Percentiles rank a stretch among this genome's conserved stretches.
phyloP scores from a whole-genome alignment of 2,329 filamentous ascomycete species.

The Fonsecaea monophora region DNA sequence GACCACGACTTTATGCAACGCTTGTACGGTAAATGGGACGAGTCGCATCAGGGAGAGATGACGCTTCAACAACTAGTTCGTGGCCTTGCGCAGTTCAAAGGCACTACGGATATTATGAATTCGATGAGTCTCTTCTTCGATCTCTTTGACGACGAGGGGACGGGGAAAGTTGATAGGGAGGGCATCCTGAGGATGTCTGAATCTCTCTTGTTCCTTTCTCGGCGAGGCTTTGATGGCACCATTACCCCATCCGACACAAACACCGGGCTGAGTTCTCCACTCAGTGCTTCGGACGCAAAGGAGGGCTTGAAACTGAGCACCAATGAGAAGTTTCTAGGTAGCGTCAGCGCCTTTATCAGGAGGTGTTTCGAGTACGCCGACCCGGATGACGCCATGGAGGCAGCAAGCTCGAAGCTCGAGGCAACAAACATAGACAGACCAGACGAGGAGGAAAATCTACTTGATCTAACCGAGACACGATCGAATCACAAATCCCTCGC shows the following conservation, averaged over 20 bases:
- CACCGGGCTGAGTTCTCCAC: conserved; percentile 52
- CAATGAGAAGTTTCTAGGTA: conserved; percentile 88
- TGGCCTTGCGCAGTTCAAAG: conserved; percentile 88
- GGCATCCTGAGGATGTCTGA: conserved; percentile 95
- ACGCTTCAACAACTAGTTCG: conserved; percentile 91
- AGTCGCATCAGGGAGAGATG: conserved; percentile 75
- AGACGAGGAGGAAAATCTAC: conserved; percentile 48
- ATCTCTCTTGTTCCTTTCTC: conserved; percentile 87
- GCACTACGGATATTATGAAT: conserved; percentile 94
- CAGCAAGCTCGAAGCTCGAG: conserved; percentile 62
- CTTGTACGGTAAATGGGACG: conserved; percentile 87
- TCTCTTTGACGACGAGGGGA: conserved; percentile 89
- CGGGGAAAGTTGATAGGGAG: conserved; percentile 91
- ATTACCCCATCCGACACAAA: conserved; percentile 70
- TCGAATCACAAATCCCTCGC: conserved; percentile 41
- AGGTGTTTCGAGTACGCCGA: conserved; percentile 98
- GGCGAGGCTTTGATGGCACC: conserved; percentile 80
- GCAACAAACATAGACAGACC: conserved; percentile 13
- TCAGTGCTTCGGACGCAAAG: conserved; percentile 34
- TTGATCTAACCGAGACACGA: conserved; percentile 49
- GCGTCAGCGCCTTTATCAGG: conserved; percentile 93
- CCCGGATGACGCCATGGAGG: conserved; percentile 75
- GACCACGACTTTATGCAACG: conserved; percentile 94
- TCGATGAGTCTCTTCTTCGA: conserved; percentile 98
- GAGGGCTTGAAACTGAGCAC: conserved; percentile 59